Evolutionary conservation across 2,329 filamentous ascomycete genomes (phyloP).

Genomic region (Fusarium phyllophilum): DNA sequence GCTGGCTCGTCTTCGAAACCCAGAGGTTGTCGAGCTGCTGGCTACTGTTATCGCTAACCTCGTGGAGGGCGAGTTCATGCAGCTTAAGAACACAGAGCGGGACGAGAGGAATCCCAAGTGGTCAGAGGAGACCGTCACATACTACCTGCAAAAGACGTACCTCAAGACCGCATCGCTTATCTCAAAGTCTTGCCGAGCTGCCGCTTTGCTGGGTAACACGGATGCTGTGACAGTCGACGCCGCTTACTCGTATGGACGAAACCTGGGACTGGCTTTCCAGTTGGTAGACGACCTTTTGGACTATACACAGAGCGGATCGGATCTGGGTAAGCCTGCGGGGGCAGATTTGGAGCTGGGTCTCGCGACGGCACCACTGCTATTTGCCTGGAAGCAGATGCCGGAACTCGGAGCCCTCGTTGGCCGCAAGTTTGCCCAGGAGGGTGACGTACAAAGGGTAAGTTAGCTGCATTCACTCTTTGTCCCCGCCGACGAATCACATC

Average conservation of each 20-base stretch:
- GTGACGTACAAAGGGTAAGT: conserved; percentile 85
- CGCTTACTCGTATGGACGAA: conserved; percentile 91
- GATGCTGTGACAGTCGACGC: conserved; percentile 85
- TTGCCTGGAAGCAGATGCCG: conserved; percentile 91
- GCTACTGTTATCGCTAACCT: conserved; percentile 97
- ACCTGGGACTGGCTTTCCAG: conserved; percentile 94
- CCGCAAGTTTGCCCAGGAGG: conserved; percentile 84
- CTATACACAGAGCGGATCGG: conserved; percentile 85
- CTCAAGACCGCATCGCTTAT: conserved; percentile 96
- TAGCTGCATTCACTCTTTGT: background rate
- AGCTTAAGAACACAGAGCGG: conserved; percentile 92
- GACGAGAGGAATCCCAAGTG: conserved; percentile 87
- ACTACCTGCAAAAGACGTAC: conserved; percentile 98
- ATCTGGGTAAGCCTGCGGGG: conserved; percentile 93
- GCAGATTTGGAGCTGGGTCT: conserved; percentile 93
- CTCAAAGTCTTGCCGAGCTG: conserved; percentile 92
- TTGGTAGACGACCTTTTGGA: conserved; percentile 98
- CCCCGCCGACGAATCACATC: conserved; percentile 30
- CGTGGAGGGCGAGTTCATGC: conserved; percentile 99
- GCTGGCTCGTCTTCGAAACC: conserved; percentile 86
- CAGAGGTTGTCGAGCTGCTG: conserved; percentile 93
- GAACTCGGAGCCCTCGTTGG: conserved; percentile 90
- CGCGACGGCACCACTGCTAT: conserved; percentile 91
- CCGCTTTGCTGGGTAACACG: conserved; percentile 84
- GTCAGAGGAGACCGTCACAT: conserved; percentile 88